A percentile compares a stretch with the other conserved stretches of the same genome.
phyloP scores from a whole-genome alignment of 2,329 filamentous ascomycete genomes.

The Pseudomassariella vexata region DNA sequence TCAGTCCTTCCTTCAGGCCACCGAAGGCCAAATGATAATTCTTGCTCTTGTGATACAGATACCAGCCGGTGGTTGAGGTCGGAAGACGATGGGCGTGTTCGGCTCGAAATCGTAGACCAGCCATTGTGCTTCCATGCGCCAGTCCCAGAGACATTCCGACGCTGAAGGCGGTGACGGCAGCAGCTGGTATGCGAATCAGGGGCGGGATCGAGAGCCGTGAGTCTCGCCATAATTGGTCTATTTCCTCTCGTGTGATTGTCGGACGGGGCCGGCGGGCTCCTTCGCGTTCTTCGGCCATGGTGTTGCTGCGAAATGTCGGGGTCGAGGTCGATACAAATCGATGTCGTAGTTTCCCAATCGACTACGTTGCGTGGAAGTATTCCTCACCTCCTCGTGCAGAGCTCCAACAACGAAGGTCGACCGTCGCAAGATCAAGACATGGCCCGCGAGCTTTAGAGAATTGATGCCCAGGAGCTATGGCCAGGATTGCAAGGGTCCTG shows the following conservation, averaged over 20 bases:
- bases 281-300: too few relatives aligned
- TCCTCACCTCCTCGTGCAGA: too few relatives aligned
- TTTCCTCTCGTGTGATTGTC: conserved; percentile 20
- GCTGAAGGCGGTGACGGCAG: conserved; percentile 56
- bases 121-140: conserved; percentile 65
- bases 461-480: too few relatives aligned
- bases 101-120: conserved; percentile 80
- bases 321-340: too few relatives aligned
- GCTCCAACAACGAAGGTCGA: too few relatives aligned
- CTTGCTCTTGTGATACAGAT: conserved; percentile 97
- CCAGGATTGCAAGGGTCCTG: too few relatives aligned
- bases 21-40: conserved; percentile 82
- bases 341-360: too few relatives aligned
- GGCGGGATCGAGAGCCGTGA: conserved; percentile 59
- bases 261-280: not conserved
- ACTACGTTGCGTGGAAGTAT: too few relatives aligned
- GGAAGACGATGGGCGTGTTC: conserved; percentile 95
- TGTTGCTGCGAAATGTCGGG: not conserved
- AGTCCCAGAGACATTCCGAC: conserved; percentile 68
- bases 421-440: too few relatives aligned
- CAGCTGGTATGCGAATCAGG: conserved; percentile 59
- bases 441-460: too few relatives aligned
- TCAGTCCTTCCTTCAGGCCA: conserved; percentile 71
- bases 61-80: conserved; percentile 79
- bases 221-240: conserved; percentile 27